Conservation (phyloP, 441 rosid species). For the Daphne laureola region DNA sequence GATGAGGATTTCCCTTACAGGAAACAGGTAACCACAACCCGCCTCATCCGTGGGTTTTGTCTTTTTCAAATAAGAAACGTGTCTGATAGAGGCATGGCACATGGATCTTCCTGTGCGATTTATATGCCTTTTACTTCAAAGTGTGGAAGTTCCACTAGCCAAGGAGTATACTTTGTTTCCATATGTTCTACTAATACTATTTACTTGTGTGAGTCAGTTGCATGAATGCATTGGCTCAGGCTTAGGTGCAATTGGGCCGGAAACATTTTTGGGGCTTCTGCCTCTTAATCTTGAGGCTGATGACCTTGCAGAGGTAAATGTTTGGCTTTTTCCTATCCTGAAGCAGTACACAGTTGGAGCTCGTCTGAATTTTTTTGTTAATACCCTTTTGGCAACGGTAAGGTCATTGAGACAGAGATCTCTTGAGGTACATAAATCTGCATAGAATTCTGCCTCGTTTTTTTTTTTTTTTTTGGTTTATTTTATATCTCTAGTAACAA, state of each 20-base stretch:
- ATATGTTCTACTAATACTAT: too few relatives aligned
- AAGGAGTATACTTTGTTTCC: too few relatives aligned
- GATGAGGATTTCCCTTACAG: conserved; percentile 81
- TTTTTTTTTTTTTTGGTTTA: too few relatives aligned
- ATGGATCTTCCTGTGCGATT: not conserved
- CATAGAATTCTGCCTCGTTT: not conserved
- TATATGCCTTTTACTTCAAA: not conserved
- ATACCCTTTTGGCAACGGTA: conserved; percentile 49
- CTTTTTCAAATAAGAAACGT: too few relatives aligned
- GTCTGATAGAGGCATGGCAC: too few relatives aligned
- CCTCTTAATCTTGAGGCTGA: conserved; percentile 69
- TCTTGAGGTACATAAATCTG: conserved; percentile 34
- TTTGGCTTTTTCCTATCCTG: conserved; percentile 90
- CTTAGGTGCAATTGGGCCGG: conserved; percentile 93
- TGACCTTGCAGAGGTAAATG: conserved; percentile 77
- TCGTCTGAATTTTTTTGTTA: conserved; percentile 60
- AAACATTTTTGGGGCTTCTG: conserved; percentile 58
- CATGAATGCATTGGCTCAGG: conserved; percentile 95
- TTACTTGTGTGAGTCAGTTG: conserved; percentile 33
- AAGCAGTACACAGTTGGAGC: conserved; percentile 91
- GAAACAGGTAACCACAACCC: conserved; percentile 56
- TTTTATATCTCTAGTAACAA: conserved; percentile 10
- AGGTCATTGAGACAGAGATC: conserved; percentile 51
- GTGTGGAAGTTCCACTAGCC: not conserved
- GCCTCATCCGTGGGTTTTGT: too few relatives aligned